Evolutionary conservation across 129 eudicot genomes (phyloP), one percentile per base, ranked within the genome.

Genomic region (Flaveria sonorensis): DNA sequence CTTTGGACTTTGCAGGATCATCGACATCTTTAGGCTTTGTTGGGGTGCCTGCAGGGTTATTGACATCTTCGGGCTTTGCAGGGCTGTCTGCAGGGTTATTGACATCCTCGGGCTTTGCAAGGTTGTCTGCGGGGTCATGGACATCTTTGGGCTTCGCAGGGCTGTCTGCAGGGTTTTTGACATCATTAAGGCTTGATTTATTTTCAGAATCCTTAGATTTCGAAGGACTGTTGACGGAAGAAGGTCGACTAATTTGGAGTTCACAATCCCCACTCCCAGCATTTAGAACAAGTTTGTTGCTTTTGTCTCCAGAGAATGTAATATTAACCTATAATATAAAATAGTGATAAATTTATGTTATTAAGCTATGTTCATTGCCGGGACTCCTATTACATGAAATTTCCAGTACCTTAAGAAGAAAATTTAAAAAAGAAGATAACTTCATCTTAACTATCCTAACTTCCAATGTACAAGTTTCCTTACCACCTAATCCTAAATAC

Each of bases 191-290:
- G 30, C 42, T 32, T 10, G 40, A 6, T 5, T 6, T 6, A 36
- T 4, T 6, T 36, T 28, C 16, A 62, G 45, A 23, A 9, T 71
- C 51, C 20, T 71, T 36, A 20, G 64, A 10, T 39, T 79, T 71
- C 72, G 78, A 32, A 59, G 77, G 65, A 71, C 14, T 51, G 76
- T 74, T 45, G 63, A 67, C 23, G 0, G 64, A 19, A 13, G 74
- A 3, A 40, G 75, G 71, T 74, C 23, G 70, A 73, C 57, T 20
- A 53, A 80, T 42, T 11, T 19, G 71, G 48, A 81, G 84, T 62
- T 74, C 80, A 68, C 84, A 81, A 46, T 47, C 70, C n/a, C 80
- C 84, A 57, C 61, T 61, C 15, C 82, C 82, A 48, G 72, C 77
- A 61, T 74, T 59, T 56, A 81, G 36, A 28, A 46, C 74, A 74